phyloP scores from a whole-genome alignment of 2,329 filamentous ascomycete species.

The Bipolaris sorokiniana region DNA sequence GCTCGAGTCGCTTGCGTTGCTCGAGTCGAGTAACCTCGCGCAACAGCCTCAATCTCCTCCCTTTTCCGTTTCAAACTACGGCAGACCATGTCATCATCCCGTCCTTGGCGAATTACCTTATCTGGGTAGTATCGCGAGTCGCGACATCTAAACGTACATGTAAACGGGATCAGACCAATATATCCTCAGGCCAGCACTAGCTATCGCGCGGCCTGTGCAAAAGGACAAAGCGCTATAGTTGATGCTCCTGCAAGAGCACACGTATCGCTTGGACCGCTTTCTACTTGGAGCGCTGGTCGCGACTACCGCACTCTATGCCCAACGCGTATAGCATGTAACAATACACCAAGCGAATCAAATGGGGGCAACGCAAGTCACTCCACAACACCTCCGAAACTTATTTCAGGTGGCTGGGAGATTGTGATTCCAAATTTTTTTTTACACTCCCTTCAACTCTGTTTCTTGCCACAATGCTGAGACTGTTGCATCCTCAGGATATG shows the following conservation, averaged over 20 bases:
- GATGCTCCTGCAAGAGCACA: slow-evolving; percentile 9
- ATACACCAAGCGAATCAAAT: slow-evolving; percentile 15
- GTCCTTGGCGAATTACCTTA: slow-evolving; percentile 5
- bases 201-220: slow-evolving; percentile 2
- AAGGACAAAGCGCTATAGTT: slow-evolving; percentile 8
- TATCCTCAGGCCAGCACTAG: slow-evolving; percentile 2
- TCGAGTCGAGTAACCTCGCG: slow-evolving; percentile 21
- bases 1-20: slow-evolving; percentile 24
- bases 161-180: slow-evolving; percentile 11
- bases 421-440: background rate
- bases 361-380: slow-evolving; percentile 13
- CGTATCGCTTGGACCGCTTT: slow-evolving; percentile 21
- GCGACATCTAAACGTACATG: slow-evolving; percentile 10
- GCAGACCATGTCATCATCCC: slow-evolving; percentile 28
- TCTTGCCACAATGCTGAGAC: slow-evolving; percentile 2
- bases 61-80: slow-evolving; percentile 18
- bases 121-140: slow-evolving; percentile 15
- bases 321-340: slow-evolving; percentile 27
- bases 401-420: background rate
- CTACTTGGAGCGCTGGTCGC: slow-evolving; percentile 25
- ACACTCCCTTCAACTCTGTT: background rate
- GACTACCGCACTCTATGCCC: slow-evolving; percentile 19
- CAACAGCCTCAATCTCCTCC: slow-evolving; percentile 14
- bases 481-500: slow-evolving; percentile 2
- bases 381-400: slow-evolving; percentile 18